Conservation (phyloP, 352 stramenopile genomes). For the Pythium aquatile region DNA sequence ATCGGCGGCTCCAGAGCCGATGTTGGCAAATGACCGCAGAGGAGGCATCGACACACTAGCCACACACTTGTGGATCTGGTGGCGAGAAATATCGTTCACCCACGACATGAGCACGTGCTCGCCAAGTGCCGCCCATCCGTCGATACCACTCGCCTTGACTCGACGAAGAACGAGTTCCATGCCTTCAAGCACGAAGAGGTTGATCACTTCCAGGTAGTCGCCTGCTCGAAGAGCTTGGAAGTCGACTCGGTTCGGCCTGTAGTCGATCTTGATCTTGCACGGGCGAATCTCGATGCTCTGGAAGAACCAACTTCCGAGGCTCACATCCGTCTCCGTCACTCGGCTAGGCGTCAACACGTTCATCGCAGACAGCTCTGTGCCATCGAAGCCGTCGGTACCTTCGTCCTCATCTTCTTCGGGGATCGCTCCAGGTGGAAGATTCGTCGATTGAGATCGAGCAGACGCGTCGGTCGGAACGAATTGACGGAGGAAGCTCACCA, state of each 20-base stretch:
- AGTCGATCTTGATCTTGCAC: constrained; percentile 91
- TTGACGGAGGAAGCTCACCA: constrained; percentile 84
- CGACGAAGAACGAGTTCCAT: constrained; percentile 87
- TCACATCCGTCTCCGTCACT: constrained; percentile 45
- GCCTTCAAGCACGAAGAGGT: constrained; percentile 84
- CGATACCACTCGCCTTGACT: constrained; percentile 79
- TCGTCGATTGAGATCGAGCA: background rate
- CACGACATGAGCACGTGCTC: constrained; percentile 83
- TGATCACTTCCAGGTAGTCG: constrained; percentile 89
- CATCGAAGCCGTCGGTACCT: constrained; percentile 21
- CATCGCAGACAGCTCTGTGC: constrained; percentile 52
- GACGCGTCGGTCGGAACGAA: constrained; percentile 50
- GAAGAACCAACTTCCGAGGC: constrained; percentile 76
- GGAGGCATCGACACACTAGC: constrained; percentile 86
- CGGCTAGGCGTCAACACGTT: constrained; percentile 19
- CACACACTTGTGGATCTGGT: constrained; percentile 89
- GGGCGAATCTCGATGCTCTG: constrained; percentile 85
- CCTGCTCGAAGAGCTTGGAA: constrained; percentile 77
- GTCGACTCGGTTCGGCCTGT: constrained; percentile 84
- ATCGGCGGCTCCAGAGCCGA: constrained; percentile 80
- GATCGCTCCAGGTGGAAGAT: background rate
- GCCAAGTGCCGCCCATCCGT: constrained; percentile 67
- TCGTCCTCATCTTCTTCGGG: constrained; percentile 30
- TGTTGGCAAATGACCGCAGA: constrained; percentile 83
- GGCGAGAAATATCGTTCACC: constrained; percentile 86